A percentile compares a stretch with the other conserved stretches of the same genome.
Evolutionary conservation across 768 basidiomycete species (phyloP).

Genomic region (Leucocoprinus birnbaumii): DNA sequence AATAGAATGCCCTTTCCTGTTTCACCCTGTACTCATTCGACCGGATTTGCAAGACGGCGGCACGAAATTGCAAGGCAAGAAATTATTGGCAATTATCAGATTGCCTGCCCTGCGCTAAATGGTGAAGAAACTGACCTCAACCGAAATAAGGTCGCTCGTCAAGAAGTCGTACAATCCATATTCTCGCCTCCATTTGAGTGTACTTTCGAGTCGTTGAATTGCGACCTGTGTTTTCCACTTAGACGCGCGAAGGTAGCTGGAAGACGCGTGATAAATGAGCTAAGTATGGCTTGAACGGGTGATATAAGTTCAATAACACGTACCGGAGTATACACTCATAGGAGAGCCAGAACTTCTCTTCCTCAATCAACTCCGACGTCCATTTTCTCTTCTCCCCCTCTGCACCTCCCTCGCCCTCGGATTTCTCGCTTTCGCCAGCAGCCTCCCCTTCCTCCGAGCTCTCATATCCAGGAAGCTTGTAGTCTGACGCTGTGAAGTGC

Average conservation of each 20-base stretch:
- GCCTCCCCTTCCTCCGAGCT: slow-evolving; percentile 1
- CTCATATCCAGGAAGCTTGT: slow-evolving; percentile 10
- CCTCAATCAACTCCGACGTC: slow-evolving; percentile 48
- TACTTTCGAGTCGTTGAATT: slow-evolving; percentile 9
- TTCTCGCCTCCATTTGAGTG: slow-evolving; percentile 29
- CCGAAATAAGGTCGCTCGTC: slow-evolving; percentile 62
- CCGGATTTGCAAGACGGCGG: neutral
- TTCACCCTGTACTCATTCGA: slow-evolving; percentile 42
- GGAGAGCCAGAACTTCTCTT: slow-evolving; percentile 80
- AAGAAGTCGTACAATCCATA: slow-evolving; percentile 68
- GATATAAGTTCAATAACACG: slow-evolving; percentile 8
- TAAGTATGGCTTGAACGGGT: neutral
- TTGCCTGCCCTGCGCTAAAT: no score
- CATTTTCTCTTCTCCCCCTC: slow-evolving; percentile 9
- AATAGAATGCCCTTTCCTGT: slow-evolving; percentile 83
- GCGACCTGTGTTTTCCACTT: slow-evolving; percentile 8
- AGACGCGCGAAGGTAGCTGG: slow-evolving; percentile 6
- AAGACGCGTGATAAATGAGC: neutral
- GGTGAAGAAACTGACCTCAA: slow-evolving; percentile 51
- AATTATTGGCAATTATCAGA: neutral
- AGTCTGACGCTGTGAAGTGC: slow-evolving; percentile 4
- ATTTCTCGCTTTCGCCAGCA: neutral
- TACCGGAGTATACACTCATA: slow-evolving; percentile 72
- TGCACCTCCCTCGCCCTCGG: neutral
- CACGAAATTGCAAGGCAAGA: neutral